Percentiles rank a stretch among this genome's conserved stretches.
Evolutionary conservation across 306 rosid genomes (phyloP).

Genomic region (Mimosa bimucronata): DNA sequence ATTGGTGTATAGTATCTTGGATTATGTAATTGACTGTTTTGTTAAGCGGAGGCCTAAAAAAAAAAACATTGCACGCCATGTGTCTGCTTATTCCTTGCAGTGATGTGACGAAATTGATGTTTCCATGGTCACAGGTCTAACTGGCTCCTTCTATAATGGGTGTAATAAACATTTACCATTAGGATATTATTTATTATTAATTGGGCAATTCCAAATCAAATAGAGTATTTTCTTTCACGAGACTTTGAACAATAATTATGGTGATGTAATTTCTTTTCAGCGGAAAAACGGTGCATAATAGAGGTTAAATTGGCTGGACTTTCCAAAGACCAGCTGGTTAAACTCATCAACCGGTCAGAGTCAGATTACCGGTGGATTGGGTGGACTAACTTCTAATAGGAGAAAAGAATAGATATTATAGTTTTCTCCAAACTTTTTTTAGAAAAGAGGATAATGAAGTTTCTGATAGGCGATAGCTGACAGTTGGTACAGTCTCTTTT

Average conservation of each 20-base stretch:
- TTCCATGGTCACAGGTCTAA: background rate
- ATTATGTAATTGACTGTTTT: conserved; percentile 34
- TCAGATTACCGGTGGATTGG: background rate
- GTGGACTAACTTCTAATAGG: background rate
- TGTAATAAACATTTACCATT: background rate
- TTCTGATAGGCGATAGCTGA: background rate
- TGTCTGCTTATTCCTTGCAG: background rate
- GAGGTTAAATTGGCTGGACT: background rate
- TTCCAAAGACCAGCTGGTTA: background rate
- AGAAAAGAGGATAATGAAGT: background rate
- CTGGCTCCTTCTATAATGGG: background rate
- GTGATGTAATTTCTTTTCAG: background rate
- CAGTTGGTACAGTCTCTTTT: background rate
- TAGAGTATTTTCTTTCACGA: background rate
- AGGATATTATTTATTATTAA: background rate
- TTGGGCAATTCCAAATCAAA: background rate
- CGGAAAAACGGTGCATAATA: background rate
- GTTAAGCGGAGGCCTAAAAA: background rate
- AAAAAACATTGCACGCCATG: conserved; percentile 15
- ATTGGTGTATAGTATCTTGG: conserved; percentile 39
- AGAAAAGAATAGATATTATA: too few relatives aligned
- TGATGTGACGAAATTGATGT: conserved; percentile 5
- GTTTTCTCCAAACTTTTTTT: background rate
- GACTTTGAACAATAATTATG: background rate
- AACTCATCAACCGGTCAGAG: background rate